Base-by-base conservation (phyloP, 805 yeast genomes). In the Metschnikowia picachoensis region DNA sequence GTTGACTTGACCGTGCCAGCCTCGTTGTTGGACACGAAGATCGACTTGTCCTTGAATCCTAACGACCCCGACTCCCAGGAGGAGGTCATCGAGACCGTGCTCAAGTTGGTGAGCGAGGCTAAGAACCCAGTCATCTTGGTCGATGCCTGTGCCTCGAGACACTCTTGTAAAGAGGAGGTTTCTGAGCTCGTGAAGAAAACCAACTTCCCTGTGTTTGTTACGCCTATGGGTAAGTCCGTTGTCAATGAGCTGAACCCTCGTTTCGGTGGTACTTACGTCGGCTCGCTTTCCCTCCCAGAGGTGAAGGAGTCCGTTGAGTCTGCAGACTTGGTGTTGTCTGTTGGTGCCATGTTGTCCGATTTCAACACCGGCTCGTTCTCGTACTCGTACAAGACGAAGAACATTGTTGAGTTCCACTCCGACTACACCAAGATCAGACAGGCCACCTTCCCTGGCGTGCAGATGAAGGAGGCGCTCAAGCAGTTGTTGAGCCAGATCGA, bases 361-460 rank as follows among this genome's bases (percentile, higher is more conserved):
- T 88, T 85, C 80, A 87, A 87, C 77, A 87, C 96, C 41, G 95
- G 95, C 63, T 85, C 95, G 16, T 84, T 84, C 74, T 80, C 89
- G 32, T 84, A 84, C 71, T 77, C 83, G 47, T 83, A 83, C 73
- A 77, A 80, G 66, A 84, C 91, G 58, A 80, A 78, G 67, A 83
- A 84, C 71, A 78, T 84, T 60, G 79, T 84, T 54, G 91, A 84
- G 71, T 82, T 84, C 78, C 91, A 84, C 70, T 83, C 90, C 15
- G 86, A 84, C 69, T 75, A 80, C 72, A 79, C 82, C 62, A 83
- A 83, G 70, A 79, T 83, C 64, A 80, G 75, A 64, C 78, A 72
- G 59, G 90, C 89, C 48, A 76, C 79, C 33, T 84, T 79, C 78
- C 83, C 83, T 53, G 85, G 84, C 60, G 80, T 84, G 50, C 84